These are phyloP conservation scores for Rhynchosporium graminicola DNA, from an alignment of 2,329 filamentous ascomycete genomes.

Conservation along the genomic window DNA sequence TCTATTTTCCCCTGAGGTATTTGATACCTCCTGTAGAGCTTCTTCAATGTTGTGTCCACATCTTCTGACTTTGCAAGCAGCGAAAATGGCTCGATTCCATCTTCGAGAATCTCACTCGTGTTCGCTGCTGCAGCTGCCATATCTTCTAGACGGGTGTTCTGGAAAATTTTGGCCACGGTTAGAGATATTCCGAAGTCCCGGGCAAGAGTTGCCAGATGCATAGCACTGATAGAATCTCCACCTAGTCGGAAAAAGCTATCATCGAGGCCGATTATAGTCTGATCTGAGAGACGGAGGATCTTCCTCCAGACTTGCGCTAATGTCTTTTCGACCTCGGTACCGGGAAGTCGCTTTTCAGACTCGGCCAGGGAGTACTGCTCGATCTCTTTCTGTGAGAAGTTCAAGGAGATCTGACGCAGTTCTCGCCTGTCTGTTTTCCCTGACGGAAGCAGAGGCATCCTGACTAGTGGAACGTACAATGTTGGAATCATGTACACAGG, in stretches of 20 bases:
- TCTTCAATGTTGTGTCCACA: background rate
- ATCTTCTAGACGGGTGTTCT: background rate
- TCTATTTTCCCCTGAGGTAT: background rate
- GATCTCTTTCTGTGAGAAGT: background rate
- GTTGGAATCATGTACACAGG: conserved; percentile 17
- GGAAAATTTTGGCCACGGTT: conserved; percentile 10
- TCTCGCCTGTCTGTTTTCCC: conserved; percentile 14
- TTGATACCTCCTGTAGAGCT: conserved; percentile 2
- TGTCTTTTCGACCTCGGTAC: background rate
- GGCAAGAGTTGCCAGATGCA: conserved; percentile 48
- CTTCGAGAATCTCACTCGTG: background rate
- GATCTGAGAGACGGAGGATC: background rate
- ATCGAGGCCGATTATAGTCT: conserved; percentile 19
- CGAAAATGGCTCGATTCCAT: background rate
- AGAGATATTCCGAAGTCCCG: conserved; percentile 35
- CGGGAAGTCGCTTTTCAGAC: background rate
- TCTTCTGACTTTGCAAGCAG: conserved; percentile 5
- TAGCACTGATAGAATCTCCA: conserved; percentile 42
- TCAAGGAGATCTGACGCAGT: background rate
- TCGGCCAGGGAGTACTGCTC: conserved; percentile 7
- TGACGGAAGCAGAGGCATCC: conserved; percentile 10
- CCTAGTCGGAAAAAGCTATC: conserved; percentile 45
- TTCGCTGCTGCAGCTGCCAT: background rate
- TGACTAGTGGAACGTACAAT: conserved; percentile 8
- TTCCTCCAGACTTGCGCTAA: conserved; percentile 4